Evolutionary conservation across 768 basidiomycete genomes (phyloP).

Genomic region (Russula foetens): DNA sequence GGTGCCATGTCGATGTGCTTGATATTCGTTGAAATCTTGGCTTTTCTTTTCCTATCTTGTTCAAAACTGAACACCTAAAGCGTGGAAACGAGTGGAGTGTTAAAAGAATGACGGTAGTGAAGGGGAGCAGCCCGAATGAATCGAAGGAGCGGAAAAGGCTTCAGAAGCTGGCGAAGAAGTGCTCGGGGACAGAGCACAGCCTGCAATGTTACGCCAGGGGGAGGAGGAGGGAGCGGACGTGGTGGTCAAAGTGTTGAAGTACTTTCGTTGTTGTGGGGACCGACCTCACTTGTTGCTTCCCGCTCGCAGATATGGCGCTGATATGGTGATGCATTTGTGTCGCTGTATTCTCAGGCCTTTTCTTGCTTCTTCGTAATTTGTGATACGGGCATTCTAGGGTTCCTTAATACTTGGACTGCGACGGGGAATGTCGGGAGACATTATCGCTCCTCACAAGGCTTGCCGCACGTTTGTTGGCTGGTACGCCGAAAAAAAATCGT

Average conservation of each 20-base stretch:
- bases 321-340: too few relatives aligned
- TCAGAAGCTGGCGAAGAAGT: neutral
- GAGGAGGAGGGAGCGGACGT: neutral
- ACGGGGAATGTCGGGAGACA: too few relatives aligned
- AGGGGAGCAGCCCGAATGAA: neutral
- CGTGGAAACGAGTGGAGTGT: neutral
- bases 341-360: too few relatives aligned
- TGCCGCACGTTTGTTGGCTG: too few relatives aligned
- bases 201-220: neutral
- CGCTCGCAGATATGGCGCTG: too few relatives aligned
- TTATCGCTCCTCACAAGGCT: too few relatives aligned
- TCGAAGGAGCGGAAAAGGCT: neutral
- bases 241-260: too few relatives aligned
- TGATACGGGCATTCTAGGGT: too few relatives aligned
- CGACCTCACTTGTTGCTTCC: too few relatives aligned
- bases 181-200: neutral
- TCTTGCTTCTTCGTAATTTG: too few relatives aligned
- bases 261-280: neutral
- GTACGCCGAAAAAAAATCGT: too few relatives aligned
- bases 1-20: slow-evolving; percentile 12
- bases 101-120: neutral
- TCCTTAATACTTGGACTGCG: too few relatives aligned
- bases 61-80: neutral
- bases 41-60: neutral
- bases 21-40: neutral